Evolutionary conservation across 2,329 filamentous ascomycete species (phyloP).

Genomic region (Pyrenochaeta sp.): DNA sequence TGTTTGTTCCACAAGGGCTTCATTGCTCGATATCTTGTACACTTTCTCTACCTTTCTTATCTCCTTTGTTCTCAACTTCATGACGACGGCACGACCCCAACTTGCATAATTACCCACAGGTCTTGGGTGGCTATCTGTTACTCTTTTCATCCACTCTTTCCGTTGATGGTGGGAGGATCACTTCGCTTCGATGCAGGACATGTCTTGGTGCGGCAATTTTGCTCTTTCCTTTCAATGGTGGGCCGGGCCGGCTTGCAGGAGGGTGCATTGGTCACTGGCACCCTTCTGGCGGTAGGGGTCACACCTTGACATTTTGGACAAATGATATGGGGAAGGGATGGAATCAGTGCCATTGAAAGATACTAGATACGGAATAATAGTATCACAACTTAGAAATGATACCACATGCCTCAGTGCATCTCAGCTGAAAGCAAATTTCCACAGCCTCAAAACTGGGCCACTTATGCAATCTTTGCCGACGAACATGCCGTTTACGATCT

Average conservation of each 20-base stretch:
- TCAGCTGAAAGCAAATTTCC: constrained; percentile 1
- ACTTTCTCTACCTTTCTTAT: constrained; percentile 14
- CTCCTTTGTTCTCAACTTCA: constrained; percentile 17
- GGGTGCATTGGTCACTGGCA: constrained; percentile 19
- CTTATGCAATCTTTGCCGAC: not conserved
- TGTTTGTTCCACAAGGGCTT: constrained; percentile 31
- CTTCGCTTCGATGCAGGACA: constrained; percentile 33
- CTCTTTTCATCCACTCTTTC: constrained; percentile 19
- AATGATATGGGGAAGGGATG: constrained; percentile 3
- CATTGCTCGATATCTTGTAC: constrained; percentile 28
- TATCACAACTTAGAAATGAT: constrained; percentile 30
- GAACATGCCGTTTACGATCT: constrained; percentile 10
- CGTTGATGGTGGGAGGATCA: constrained; percentile 8
- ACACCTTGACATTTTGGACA: not conserved
- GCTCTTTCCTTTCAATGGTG: constrained; percentile 15
- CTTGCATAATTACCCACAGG: constrained; percentile 18
- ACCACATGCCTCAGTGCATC: constrained; percentile 22
- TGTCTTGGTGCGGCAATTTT: constrained; percentile 15
- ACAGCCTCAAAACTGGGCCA: not conserved
- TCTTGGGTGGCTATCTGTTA: constrained; percentile 30
- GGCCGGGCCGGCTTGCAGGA: constrained; percentile 14
- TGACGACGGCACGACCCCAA: constrained; percentile 32
- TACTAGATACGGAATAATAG: constrained; percentile 5
- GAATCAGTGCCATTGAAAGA: constrained; percentile 2
- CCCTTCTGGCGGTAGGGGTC: not conserved